Evolutionary conservation across 2,329 filamentous ascomycete species (phyloP), one percentile per base, ranked within the genome.

Genomic region (Ustulina deusta): DNA sequence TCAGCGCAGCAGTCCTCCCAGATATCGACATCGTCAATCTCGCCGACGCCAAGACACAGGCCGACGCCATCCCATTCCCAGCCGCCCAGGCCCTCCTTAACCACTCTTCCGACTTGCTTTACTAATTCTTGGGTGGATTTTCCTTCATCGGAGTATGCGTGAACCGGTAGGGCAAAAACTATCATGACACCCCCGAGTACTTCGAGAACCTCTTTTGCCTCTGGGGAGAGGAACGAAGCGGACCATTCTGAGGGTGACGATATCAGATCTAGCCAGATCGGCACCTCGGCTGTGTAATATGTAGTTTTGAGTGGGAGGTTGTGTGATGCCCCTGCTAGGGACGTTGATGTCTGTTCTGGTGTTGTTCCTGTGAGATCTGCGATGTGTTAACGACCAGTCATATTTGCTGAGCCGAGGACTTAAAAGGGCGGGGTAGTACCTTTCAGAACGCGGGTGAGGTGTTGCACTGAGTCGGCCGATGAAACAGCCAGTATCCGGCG

Each of bases 211-310:
- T 91, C 89, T 63, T 80, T 81, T 0, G 90, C 90, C 74, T 91
- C 89, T 0, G 83, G 78, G 0, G 85, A 84, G 1, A 90, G 82
- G 72, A 91, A 91, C 0, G 86, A 85, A 1, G 77, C 76, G 0
- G 86, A 81, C 89, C 89, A 91, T 40, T 86, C 84, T 2, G 75
- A 62, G 0, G 85, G 82, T 4, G 81, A 79, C 6, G 81, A 74
- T 65, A 90, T 82, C 52, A 90, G 82, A 74, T 92, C 90, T n/a
- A 91, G 82, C 90, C 90, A 92, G 71, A 91, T 82, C 49, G 89
- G 88, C 3, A 91, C 81, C 0, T 81, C 81, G 61, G 87, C 84
- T 27, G 79, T 83, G 80, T 91, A 91, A 81, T 91, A 91, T 15
- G 81, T 73, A 22, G 88, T 91, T 68, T 83, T 82, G 62, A 91